A percentile compares a stretch with the other conserved stretches of the same genome.
These are phyloP conservation scores for Amaranthus tricolor DNA, from an alignment of 179 eudicot genomes.

Conservation along the genomic window DNA sequence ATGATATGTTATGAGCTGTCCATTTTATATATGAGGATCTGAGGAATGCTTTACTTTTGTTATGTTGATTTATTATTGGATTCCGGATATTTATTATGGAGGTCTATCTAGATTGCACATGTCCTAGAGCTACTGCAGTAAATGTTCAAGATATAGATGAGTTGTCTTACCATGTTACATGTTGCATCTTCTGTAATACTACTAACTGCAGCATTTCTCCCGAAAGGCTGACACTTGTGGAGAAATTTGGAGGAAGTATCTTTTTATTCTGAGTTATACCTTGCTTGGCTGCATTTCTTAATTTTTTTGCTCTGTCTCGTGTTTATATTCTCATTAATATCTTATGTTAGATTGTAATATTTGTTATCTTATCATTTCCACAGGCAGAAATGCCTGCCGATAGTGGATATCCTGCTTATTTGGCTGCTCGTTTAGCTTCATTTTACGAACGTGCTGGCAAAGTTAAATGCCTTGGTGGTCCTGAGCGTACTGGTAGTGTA, in stretches of 20 bases:
- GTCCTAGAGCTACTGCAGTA: not conserved
- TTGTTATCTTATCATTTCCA: conserved; percentile 21
- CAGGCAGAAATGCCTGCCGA: conserved; percentile 99
- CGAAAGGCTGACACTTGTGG: too few relatives aligned
- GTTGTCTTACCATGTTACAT: not conserved
- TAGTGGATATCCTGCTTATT: conserved; percentile 99
- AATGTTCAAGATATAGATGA: not conserved
- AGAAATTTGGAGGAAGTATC: too few relatives aligned
- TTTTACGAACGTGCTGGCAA: conserved; percentile 99
- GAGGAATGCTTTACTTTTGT: not conserved
- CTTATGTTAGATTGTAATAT: conserved; percentile 6
- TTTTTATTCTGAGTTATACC: not conserved
- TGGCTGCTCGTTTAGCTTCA: conserved; percentile 98
- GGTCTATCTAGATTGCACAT: not conserved
- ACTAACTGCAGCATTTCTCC: too few relatives aligned
- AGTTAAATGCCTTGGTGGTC: conserved; percentile 98
- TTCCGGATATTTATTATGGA: not conserved
- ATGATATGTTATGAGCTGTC: not conserved
- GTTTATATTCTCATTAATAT: not conserved
- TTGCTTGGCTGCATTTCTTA: not conserved
- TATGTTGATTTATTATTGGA: not conserved
- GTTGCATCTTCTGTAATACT: not conserved
- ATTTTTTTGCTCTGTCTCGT: not conserved
- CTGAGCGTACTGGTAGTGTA: conserved; percentile 96
- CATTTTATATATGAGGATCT: not conserved